Evolutionary conservation across 768 basidiomycete species (phyloP).

Genomic region (Naganishia kalamii): DNA sequence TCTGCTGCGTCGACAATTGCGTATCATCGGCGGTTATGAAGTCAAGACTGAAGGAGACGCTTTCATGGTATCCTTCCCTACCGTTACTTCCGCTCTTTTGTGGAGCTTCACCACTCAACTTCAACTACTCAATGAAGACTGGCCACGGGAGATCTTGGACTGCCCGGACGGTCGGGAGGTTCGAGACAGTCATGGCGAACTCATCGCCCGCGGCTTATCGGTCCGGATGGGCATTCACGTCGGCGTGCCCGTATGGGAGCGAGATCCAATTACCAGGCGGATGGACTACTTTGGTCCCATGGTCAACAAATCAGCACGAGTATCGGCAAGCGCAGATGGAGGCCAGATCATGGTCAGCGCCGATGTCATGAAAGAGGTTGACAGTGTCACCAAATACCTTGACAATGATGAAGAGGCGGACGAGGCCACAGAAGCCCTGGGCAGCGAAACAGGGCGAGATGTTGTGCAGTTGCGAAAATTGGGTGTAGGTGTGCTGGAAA

Average conservation of each 20-base stretch:
- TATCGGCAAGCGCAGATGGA: conserved; percentile 73
- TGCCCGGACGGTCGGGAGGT: conserved; percentile 82
- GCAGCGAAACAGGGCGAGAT: conserved; percentile 46
- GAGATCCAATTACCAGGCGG: conserved; percentile 79
- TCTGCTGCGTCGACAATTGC: conserved; percentile 73
- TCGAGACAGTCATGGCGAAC: conserved; percentile 57
- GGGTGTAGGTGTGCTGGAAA: conserved; percentile 62
- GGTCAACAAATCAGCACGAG: conserved; percentile 86
- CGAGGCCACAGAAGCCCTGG: conserved; percentile 37
- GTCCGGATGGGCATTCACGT: conserved; percentile 98
- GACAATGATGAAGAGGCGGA: conserved; percentile 42
- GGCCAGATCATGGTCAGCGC: conserved; percentile 90
- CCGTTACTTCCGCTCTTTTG: conserved; percentile 73
- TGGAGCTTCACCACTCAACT: conserved; percentile 85
- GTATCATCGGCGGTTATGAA: conserved; percentile 91
- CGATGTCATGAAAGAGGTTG: conserved; percentile 59
- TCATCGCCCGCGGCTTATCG: conserved; percentile 79
- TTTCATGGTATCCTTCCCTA: conserved; percentile 97
- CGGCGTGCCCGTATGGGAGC: conserved; percentile 79
- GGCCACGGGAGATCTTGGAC: conserved; percentile 91
- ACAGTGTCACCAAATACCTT: conserved; percentile 54
- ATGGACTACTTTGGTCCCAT: conserved; percentile 99
- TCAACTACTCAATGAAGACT: conserved; percentile 69
- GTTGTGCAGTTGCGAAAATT: conserved; percentile 70
- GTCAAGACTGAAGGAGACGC: conserved; percentile 99